Base-by-base conservation (phyloP, 2,329 filamentous ascomycete species). In the Samsoniella hepiali region DNA sequence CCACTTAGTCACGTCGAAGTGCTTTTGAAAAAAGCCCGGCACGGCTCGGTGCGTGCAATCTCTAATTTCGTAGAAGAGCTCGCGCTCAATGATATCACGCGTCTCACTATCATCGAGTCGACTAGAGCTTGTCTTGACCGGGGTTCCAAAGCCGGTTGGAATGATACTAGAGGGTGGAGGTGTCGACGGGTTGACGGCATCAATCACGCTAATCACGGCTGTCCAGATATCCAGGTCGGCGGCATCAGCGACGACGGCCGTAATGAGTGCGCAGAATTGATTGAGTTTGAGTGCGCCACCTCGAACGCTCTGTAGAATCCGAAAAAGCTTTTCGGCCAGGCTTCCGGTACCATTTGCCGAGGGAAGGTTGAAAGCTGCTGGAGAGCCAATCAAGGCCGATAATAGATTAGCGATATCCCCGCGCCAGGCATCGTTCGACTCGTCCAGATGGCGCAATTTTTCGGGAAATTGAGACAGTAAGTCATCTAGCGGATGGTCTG, bases 81-180 rank as follows among this genome's bases (percentile, higher is more conserved):
- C 64, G 17, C 34, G 49, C 17, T 63, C 61, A 29, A 65, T 31
- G 34, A 61, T 58, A 8, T 61, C 61, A 32, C 60, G 60, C 49
- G 57, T 65, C 32, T 65, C 61, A 38, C 50, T 61, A 34, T 65
- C 60, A 3, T 36, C 49, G 27, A 65, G 54, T 38, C 60, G 40
- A 44, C 58, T 51, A 27, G 64, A 65, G 55, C 60, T 65, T 15
- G 60, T 53, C 40, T 57, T 63, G 44, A 65, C 49, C 7, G 64
- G 60, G 13, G 55, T 65, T 7, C 60, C 54, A 15, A 17, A 31
- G 50, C 42, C 42, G 1, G 59, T 65, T 17, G 59, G 50, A 17
- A 36, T 29, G 11, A 59, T 60, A 22, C 55, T 63, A 4, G 49
- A 17, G 10, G 58, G 49, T 3, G 55, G 60, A 6, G 64, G 60